Percentiles rank a stretch among this genome's conserved stretches.
These are phyloP conservation scores for Cicer pinnatifidum DNA, from an alignment of 306 rosid genomes.

Conservation along the genomic window DNA sequence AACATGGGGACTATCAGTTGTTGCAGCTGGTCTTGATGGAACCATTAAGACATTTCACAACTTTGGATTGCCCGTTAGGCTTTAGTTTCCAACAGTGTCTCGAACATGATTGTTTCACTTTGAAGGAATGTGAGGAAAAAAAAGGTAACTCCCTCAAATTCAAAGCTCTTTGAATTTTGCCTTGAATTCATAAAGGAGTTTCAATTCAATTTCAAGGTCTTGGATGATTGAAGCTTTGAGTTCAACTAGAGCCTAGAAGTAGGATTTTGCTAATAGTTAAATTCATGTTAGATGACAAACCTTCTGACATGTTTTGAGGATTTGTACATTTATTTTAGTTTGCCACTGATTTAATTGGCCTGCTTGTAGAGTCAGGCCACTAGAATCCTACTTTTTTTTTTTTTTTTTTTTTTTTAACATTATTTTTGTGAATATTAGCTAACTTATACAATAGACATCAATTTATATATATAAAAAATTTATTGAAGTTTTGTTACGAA, in stretches of 20 bases:
- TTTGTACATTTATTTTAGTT: slow-evolving; percentile 44
- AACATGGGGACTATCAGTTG: slow-evolving; percentile 79
- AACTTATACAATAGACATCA: slow-evolving; percentile 40
- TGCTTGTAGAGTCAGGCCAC: slow-evolving; percentile 45
- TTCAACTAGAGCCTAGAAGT: slow-evolving; percentile 8
- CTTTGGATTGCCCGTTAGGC: slow-evolving; percentile 80
- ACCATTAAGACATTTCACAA: slow-evolving; percentile 80
- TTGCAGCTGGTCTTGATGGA: slow-evolving; percentile 77
- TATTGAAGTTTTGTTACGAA: slow-evolving; percentile 37
- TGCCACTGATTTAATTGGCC: slow-evolving; percentile 44
- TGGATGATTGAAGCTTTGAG: slow-evolving; percentile 33
- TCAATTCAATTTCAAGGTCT: slow-evolving; percentile 11
- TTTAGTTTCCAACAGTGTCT: slow-evolving; percentile 10
- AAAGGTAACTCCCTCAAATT: not conserved
- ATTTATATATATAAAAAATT: not conserved
- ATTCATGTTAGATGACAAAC: slow-evolving; percentile 44
- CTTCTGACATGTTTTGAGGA: slow-evolving; percentile 37
- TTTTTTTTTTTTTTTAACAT: slow-evolving; percentile 3
- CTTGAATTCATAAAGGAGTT: slow-evolving; percentile 11
- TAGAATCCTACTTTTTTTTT: slow-evolving; percentile 24
- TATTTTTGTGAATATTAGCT: slow-evolving; percentile 46
- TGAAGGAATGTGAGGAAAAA: too few relatives aligned
- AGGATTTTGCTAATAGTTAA: slow-evolving; percentile 31
- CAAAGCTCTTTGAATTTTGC: slow-evolving; percentile 34
- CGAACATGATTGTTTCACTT: too few relatives aligned